Evolutionary conservation across 2,329 filamentous ascomycete species (phyloP), one percentile per base, ranked within the genome.

Genomic region (Cercospora sojina): DNA sequence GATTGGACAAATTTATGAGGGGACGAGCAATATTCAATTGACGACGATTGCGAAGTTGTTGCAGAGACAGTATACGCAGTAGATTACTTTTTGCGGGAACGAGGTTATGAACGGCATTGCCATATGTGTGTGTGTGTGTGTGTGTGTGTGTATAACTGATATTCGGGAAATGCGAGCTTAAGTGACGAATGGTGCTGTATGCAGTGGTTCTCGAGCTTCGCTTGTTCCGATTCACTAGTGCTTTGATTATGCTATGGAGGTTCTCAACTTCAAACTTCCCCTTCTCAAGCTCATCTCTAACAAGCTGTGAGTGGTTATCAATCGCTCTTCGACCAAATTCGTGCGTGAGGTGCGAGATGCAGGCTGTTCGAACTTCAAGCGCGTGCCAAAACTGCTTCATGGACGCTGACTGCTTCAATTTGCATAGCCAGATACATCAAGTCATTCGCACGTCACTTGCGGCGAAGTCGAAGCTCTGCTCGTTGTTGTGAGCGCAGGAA

Each of bases 1-100:
- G 89, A 99, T 99, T 76, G 95, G 95, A 9, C 93, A 93, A 71
- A 98, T 74, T 41, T 75, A 74, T 43, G 94, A 97, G 83, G 95
- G 95, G 32, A 93, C 91, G 64, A 92, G 90, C 77, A 90, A 90
- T 73, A 90, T 90, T 71, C 88, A 90, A 77, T 76, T 91, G 74
- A 86, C 85, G 74, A 91, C 89, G 3, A 91, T 91, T 79, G 88
- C 87, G 31, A 90, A 89, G 82, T 75, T 88, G 70, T 77, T 91
- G 77, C 89, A 91, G 80, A 88, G 87, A 80, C 81, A 87, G 76
- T 91, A 91, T 75, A 90, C 88, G 57, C 62, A 64, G 58, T 67
- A 62, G 35, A 49, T 25, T 9, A 41, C 35, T 41, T 41, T 16
- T 23, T 16, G 43, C 18, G 20, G 18, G 43, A 49, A 49, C 12